Evolutionary conservation across 345 rosid genomes (phyloP), one percentile per base, ranked within the genome.

Genomic region (Mangifera indica): DNA sequence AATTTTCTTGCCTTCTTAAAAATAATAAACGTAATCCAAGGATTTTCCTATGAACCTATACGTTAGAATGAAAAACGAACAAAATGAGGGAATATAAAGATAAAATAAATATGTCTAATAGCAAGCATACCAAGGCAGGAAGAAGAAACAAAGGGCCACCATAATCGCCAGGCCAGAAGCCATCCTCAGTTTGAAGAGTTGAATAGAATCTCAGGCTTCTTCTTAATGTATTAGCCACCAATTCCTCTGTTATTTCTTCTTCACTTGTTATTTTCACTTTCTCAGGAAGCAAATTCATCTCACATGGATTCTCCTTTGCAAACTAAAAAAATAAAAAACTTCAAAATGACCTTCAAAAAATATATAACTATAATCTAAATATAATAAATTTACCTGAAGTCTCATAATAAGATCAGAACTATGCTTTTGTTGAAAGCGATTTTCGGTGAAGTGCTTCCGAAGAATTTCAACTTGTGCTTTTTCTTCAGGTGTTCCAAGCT

Each of bases 121-220:
- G 42, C 10, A 37, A 5, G 20, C 32, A 11, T 79, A 86, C 97
- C 89, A 91, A 55, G 54, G 78, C 83, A 12, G 97, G 93, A 5
- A 89, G 67, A 62, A 91, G 93, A 70, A 91, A 91, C 55, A 91
- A 60, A 72, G 97, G 93, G 8, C 93, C 97, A n/a, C 89, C 97
- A 59, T 86, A 91, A 64, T 91, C 97, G 53, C 83, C 87, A 12
- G 97, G 91, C 97, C 93, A 88, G 67, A 89, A 89, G 0, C 97
- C 97, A 82, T 87, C 90, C 15, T 85, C 78, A 3, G 82, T 32
- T 72, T 88, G 97, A 25, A 89, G 69, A 42, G 74, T 80, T 40
- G 89, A 84, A 80, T 84, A 84, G 79, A 80, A 89, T 51, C 81
- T 79, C 59, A 91, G 37, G 15, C 84, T 85, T 57, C 63, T 84